Evolutionary conservation across 2,329 filamentous ascomycete genomes (phyloP), one percentile per base, ranked within the genome.

Genomic region (Chaetomiaceae sp.): DNA sequence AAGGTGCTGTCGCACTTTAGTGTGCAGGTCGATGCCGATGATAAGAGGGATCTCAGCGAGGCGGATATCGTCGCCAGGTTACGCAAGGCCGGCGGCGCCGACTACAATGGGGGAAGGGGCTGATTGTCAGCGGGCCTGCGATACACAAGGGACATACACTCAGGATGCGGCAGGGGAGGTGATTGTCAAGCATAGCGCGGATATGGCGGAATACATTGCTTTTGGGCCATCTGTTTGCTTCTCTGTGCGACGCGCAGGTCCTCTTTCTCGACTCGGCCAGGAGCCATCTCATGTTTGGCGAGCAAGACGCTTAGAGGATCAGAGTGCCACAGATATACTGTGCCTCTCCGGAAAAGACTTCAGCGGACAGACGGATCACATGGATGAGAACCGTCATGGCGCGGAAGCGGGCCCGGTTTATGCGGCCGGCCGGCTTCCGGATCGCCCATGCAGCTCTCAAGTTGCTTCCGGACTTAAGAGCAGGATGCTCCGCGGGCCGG

Each of bases 41-140:
- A 85, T 62, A 75, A 72, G 68, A 69, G 70, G 25, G 85, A 88
- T 64, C 67, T 88, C 51, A 77, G 80, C 17, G 81, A 84, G 69
- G 71, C 73, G 58, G 82, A 84, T 19, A 77, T 88, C 47, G 81
- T 87, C 15, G 67, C 75, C 56, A 71, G 78, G 64, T 69, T 87
- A 69, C 73, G 84, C 67, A 84, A 81, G 72, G 83, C 80, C 4
- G 85, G 85, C 51, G 85, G 85, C 29, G 84, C 84, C 15, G 85
- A 88, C 69, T 88, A 87, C 75, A 84, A 87, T 64, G 83, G 84
- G 7, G 84, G 80, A 11, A 70, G 82, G 58, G 82, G 80, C 8
- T 82, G 61, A 59, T 27, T 6, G 39, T n/a, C n/a, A 29, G n/a
- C 3, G 27, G 27, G 3, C 27, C 8, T 31, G 27, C 9, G 5